These are phyloP conservation scores for Dendrobium nobile DNA, from an alignment of 106 monocot species.

Conservation along the genomic window DNA sequence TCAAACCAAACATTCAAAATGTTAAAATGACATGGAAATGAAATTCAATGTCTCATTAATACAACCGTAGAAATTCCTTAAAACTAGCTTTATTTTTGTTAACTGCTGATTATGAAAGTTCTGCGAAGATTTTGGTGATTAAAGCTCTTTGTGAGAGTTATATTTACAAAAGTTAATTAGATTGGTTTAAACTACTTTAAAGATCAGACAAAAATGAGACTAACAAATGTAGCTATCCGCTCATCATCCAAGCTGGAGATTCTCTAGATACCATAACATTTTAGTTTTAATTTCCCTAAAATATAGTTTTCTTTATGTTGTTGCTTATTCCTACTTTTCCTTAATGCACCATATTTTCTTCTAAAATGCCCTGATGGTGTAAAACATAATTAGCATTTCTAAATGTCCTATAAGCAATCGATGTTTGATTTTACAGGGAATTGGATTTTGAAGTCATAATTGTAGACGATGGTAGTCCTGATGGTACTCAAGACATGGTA, in stretches of 20 bases:
- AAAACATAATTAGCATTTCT: neutral
- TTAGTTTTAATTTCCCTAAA: neutral
- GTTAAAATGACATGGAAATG: too few species aligned
- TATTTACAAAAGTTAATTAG: neutral
- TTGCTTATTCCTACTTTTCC: neutral
- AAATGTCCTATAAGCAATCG: neutral
- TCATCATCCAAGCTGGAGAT: neutral
- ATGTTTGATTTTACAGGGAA: constrained; percentile 37
- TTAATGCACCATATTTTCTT: neutral
- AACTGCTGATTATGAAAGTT: neutral
- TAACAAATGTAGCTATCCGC: neutral
- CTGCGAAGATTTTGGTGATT: neutral
- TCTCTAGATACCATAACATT: neutral
- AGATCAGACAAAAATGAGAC: too few species aligned
- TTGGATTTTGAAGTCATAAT: constrained; percentile 90
- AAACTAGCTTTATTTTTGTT: too few species aligned
- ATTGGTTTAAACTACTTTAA: neutral
- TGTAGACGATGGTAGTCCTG: constrained; percentile 99
- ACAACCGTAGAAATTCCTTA: too few species aligned
- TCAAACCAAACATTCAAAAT: too few species aligned
- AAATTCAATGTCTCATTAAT: too few species aligned
- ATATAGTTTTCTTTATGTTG: neutral
- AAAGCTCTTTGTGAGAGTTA: neutral
- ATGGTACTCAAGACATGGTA: constrained; percentile 97
- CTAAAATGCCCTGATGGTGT: neutral